A percentile compares a stretch with the other conserved stretches of the same genome.
Evolutionary conservation across 768 basidiomycete genomes (phyloP).

Genomic region (Phlebiopsis flavidoalba): DNA sequence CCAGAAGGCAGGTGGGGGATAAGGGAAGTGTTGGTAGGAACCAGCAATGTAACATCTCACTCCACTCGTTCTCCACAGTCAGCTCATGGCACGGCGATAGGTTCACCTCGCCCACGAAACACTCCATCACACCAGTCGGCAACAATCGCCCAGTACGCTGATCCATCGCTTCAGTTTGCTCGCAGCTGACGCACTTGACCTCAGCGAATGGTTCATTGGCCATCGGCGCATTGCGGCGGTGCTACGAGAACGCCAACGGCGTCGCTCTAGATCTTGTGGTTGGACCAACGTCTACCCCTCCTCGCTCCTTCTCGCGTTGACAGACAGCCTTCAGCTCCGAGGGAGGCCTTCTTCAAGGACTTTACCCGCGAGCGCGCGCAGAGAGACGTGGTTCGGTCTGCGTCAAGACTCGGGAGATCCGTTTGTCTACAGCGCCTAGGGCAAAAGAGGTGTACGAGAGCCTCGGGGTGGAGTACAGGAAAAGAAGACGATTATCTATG

Average conservation of each 20-base stretch:
- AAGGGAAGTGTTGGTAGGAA: conserved; percentile 69
- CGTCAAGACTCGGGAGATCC: conserved; percentile 96
- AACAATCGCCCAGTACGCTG: conserved; percentile 80
- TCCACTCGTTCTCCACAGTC: not conserved
- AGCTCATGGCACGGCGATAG: conserved; percentile 33
- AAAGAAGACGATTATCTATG: conserved; percentile 82
- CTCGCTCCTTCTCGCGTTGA: conserved; percentile 67
- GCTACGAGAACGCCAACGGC: conserved; percentile 71
- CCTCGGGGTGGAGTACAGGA: conserved; percentile 60
- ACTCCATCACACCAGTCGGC: conserved; percentile 62
- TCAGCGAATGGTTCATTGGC: conserved; percentile 92
- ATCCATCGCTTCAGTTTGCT: conserved; percentile 9
- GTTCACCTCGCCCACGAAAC: conserved; percentile 80
- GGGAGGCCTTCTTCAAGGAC: conserved; percentile 78
- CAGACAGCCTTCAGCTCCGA: conserved; percentile 93
- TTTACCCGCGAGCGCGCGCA: conserved; percentile 62
- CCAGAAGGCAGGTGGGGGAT: conserved; percentile 39
- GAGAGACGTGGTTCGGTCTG: conserved; percentile 69
- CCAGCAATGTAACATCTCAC: conserved; percentile 72
- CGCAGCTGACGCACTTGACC: not conserved
- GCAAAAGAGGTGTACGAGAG: conserved; percentile 69
- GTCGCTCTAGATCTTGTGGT: conserved; percentile 69
- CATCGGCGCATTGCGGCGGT: conserved; percentile 78
- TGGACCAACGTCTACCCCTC: conserved; percentile 79
- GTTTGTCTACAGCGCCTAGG: conserved; percentile 65